phyloP scores from a whole-genome alignment of 768 basidiomycete genomes.

The Pilatotrama ljubarskyi region DNA sequence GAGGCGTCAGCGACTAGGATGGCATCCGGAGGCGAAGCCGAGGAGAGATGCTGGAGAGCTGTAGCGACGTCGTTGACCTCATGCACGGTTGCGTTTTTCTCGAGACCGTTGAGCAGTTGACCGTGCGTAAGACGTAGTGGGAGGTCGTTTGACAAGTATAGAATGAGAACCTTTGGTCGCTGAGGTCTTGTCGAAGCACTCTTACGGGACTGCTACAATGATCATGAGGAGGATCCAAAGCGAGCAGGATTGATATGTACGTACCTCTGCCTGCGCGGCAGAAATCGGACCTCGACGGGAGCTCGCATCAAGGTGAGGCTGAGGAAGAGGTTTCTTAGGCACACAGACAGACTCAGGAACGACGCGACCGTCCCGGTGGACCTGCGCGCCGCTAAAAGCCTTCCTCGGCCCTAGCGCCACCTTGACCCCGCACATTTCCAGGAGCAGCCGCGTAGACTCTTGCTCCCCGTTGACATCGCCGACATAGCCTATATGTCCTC shows the following conservation, averaged over 20 bases:
- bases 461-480: constrained; percentile 36
- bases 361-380: too few relatives aligned
- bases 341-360: too few relatives aligned
- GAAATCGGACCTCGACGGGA: too few relatives aligned
- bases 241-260: too few relatives aligned
- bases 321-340: too few relatives aligned
- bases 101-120: not conserved
- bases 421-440: constrained; percentile 34
- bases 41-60: not conserved
- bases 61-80: not conserved
- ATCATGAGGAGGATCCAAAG: too few relatives aligned
- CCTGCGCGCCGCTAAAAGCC: not conserved
- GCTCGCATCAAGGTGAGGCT: too few relatives aligned
- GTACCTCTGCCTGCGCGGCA: too few relatives aligned
- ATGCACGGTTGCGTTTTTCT: not conserved
- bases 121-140: not conserved
- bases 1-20: not conserved
- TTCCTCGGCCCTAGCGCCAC: not conserved
- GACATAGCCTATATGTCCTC: constrained; percentile 38
- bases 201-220: too few relatives aligned
- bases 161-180: not conserved
- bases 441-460: constrained; percentile 29
- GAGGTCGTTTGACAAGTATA: not conserved
- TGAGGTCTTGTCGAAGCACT: too few relatives aligned
- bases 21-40: not conserved